Percentiles rank a stretch among this genome's conserved stretches.
These are phyloP conservation scores for Fusarium protoensiforme DNA, from an alignment of 2,329 filamentous ascomycete genomes.

Conservation along the genomic window DNA sequence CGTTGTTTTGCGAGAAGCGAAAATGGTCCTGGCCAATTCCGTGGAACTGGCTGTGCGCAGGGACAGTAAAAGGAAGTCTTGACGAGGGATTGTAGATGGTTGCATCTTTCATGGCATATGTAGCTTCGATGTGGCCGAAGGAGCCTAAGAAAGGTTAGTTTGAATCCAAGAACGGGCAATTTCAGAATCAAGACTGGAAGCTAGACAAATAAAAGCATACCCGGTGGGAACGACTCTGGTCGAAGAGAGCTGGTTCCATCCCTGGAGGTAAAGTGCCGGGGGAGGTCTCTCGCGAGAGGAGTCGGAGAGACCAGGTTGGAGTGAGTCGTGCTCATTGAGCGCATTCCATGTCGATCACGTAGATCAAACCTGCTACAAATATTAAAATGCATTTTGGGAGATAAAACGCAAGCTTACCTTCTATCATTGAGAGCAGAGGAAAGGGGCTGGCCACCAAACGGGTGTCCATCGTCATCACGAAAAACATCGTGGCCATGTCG, in stretches of 20 bases:
- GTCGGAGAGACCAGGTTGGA: constrained; percentile 53
- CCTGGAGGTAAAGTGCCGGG: constrained; percentile 39
- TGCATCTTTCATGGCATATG: constrained; percentile 45
- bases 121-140: constrained; percentile 41
- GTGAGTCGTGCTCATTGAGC: constrained; percentile 51
- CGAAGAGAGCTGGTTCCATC: constrained; percentile 35
- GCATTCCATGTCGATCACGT: constrained; percentile 48
- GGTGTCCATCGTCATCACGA: constrained; percentile 40
- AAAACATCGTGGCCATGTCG: constrained; percentile 46
- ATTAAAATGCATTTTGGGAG: constrained; percentile 6
- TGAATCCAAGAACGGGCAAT: neutral
- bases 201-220: constrained; percentile 3
- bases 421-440: constrained; percentile 37
- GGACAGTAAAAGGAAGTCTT: constrained; percentile 42
- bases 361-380: constrained; percentile 44
- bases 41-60: constrained; percentile 37
- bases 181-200: neutral
- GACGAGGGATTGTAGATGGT: constrained; percentile 46
- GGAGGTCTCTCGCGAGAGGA: constrained; percentile 44
- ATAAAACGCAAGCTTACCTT: constrained; percentile 34
- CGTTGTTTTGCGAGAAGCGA: constrained; percentile 35
- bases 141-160: constrained; percentile 38
- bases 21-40: constrained; percentile 42
- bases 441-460: constrained; percentile 38
- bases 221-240: constrained; percentile 26